A percentile compares a stretch with the other conserved stretches of the same genome.
Conservation (phyloP, 2,329 filamentous ascomycete genomes). For the Ceratocystis variospora region DNA sequence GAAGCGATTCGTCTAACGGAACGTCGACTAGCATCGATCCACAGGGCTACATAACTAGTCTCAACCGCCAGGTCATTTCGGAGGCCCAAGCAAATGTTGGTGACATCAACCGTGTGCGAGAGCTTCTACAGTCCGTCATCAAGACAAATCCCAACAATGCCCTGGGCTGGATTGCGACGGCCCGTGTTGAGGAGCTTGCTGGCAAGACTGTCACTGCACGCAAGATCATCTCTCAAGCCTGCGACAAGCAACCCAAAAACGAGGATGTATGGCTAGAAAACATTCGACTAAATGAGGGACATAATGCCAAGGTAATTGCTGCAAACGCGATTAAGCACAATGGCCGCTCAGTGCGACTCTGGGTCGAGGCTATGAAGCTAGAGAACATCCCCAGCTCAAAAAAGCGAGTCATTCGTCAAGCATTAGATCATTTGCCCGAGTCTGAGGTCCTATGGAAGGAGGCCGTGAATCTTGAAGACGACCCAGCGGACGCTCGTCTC, state of each 20-base stretch:
- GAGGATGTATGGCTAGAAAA: slow-evolving; percentile 95
- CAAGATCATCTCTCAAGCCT: slow-evolving; percentile 76
- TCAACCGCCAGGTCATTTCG: slow-evolving; percentile 67
- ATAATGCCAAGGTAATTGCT: slow-evolving; percentile 91
- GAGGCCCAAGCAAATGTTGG: slow-evolving; percentile 75
- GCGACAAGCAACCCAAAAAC: slow-evolving; percentile 80
- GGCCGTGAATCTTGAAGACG: slow-evolving; percentile 86
- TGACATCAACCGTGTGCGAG: slow-evolving; percentile 85
- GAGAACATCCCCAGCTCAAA: slow-evolving; percentile 72
- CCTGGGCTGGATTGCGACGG: slow-evolving; percentile 89
- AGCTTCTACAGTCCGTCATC: slow-evolving; percentile 89
- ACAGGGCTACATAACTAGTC: slow-evolving; percentile 86
- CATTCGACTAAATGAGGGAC: slow-evolving; percentile 78
- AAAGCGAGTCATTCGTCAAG: slow-evolving; percentile 84
- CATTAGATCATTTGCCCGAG: slow-evolving; percentile 81
- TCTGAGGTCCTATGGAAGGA: slow-evolving; percentile 98
- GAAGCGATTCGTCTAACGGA: slow-evolving; percentile 54
- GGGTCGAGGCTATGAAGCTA: slow-evolving; percentile 90
- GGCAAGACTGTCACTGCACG: slow-evolving; percentile 83
- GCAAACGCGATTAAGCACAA: slow-evolving; percentile 88
- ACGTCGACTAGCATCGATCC: slow-evolving; percentile 86
- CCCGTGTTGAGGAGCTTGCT: slow-evolving; percentile 80
- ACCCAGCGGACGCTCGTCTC: slow-evolving; percentile 72
- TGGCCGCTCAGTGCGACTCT: slow-evolving; percentile 71
- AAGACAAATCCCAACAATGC: slow-evolving; percentile 93